phyloP scores from a whole-genome alignment of 2,329 filamentous ascomycete genomes.

The Colletotrichum falcatum region DNA sequence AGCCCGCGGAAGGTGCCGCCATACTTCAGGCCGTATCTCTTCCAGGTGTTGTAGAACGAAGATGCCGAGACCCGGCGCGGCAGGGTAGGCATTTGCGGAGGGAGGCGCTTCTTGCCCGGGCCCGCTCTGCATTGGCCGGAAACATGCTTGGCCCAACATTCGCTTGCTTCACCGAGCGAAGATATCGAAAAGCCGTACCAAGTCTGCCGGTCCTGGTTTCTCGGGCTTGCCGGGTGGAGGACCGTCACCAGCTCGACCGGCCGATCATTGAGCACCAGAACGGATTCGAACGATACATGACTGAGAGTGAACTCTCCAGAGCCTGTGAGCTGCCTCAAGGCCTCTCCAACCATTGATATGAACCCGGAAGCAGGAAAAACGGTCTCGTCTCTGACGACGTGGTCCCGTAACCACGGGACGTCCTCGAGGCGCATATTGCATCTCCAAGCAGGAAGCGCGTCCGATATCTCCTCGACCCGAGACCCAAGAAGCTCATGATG shows the following conservation, averaged over 20 bases:
- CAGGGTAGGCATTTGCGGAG: not conserved
- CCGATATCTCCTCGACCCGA: conserved; percentile 23
- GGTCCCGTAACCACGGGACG: conserved; percentile 26
- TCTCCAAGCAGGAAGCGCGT: conserved; percentile 31
- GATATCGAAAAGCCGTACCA: conserved; percentile 51
- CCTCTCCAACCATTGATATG: conserved; percentile 35
- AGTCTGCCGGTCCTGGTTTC: conserved; percentile 43
- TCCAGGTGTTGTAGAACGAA: conserved; percentile 46
- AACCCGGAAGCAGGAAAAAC: conserved; percentile 30
- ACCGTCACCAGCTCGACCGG: conserved; percentile 50
- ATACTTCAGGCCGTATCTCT: conserved; percentile 48
- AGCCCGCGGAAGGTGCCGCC: conserved; percentile 44
- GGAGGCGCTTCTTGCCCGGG: not conserved
- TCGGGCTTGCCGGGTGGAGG: conserved; percentile 45
- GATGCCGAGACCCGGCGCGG: conserved; percentile 43
- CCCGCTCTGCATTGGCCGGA: conserved; percentile 19
- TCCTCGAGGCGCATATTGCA: conserved; percentile 34
- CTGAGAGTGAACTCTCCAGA: conserved; percentile 45
- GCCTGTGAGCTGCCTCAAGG: conserved; percentile 20
- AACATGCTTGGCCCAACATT: conserved; percentile 26
- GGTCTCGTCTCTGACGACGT: conserved; percentile 5
- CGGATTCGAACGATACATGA: conserved; percentile 47
- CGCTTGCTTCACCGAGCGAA: conserved; percentile 44
- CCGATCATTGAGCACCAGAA: conserved; percentile 47
- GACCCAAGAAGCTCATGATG: conserved; percentile 37